Base-by-base conservation (phyloP, 2,329 filamentous ascomycete genomes). In the Trichoderma sp. region DNA sequence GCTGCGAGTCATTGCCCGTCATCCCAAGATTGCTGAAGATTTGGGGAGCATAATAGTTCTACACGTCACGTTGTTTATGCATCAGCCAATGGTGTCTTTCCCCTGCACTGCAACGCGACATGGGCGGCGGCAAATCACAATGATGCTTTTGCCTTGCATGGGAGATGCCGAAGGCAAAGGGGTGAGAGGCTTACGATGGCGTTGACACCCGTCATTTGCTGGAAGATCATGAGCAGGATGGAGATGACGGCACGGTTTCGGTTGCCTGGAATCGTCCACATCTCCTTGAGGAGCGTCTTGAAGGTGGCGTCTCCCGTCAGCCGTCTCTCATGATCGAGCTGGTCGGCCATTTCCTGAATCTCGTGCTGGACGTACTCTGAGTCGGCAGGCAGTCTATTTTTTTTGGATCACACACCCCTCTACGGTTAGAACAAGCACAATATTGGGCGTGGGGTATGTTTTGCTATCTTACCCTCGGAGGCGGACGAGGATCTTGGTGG, bases 1-100 rank as follows among this genome's bases (percentile, higher is more conserved):
- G 85, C 21, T 86, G 87, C 51, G 85, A 83, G 49, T 84, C 77
- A 6, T 84, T 88, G 14, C 81, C 81, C 28, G 76, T 77, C 73
- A 93, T 83, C 21, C 90, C 90, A 2, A 92, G 82, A 72, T 87
- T 84, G 55, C 81, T 80, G 80, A 93, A 93, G 73, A 93, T 92
- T 67, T 86, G 84, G 0, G 90, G 90, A 0, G 89, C 87, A 74
- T 91, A 91, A 80, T 91, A 91, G 77, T 90, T 87, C 75, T 80
- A 67, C 10, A 1, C 6, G 6, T n/a, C 28, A n/a, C 21, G 7
- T 56, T 14, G 37, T 34, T 37, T 18, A 43, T 28, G 46, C 3
- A 55, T 68, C 37, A 70, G 59, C 39, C 39, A 43, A 43, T 43
- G 10, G 46, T 46, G 10, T 32, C 28, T 46, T 18, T 32, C 24